Conservation (phyloP, 306 rosid genomes). For the Fragaria iinumae region DNA sequence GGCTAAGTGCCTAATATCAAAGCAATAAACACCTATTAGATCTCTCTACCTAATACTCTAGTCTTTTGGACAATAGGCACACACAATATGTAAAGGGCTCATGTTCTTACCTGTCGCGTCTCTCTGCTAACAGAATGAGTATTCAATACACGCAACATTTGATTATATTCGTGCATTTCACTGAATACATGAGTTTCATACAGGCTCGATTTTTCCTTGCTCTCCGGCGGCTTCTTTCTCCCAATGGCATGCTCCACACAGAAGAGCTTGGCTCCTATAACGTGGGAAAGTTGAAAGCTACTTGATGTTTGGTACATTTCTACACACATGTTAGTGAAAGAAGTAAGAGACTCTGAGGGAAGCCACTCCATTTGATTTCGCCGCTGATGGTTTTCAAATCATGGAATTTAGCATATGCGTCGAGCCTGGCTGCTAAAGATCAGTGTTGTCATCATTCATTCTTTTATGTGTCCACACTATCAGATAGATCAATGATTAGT, state of each 20-base stretch:
- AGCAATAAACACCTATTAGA: background rate
- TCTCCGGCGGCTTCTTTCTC: conserved; percentile 14
- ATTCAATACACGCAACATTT: background rate
- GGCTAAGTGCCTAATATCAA: background rate
- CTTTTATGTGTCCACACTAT: background rate
- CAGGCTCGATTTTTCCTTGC: conserved; percentile 16
- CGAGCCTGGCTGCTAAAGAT: background rate
- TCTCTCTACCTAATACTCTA: background rate
- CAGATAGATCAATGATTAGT: background rate
- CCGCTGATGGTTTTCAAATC: background rate
- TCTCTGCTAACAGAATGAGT: background rate
- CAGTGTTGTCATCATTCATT: background rate
- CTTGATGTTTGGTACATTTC: background rate
- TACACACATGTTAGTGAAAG: background rate
- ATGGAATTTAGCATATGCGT: background rate
- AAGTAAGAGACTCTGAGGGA: background rate
- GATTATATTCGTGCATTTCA: background rate
- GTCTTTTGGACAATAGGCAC: background rate
- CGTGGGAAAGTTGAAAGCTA: conserved; percentile 8
- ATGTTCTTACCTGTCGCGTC: background rate
- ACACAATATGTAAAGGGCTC: background rate
- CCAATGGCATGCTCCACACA: background rate
- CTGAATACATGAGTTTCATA: conserved; percentile 1
- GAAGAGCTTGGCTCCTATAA: conserved; percentile 1
- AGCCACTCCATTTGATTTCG: background rate